A percentile compares a stretch with the other conserved stretches of the same genome.
These are phyloP conservation scores for Pelargonium myrrhifolium DNA, from an alignment of 441 rosid species.

Conservation along the genomic window DNA sequence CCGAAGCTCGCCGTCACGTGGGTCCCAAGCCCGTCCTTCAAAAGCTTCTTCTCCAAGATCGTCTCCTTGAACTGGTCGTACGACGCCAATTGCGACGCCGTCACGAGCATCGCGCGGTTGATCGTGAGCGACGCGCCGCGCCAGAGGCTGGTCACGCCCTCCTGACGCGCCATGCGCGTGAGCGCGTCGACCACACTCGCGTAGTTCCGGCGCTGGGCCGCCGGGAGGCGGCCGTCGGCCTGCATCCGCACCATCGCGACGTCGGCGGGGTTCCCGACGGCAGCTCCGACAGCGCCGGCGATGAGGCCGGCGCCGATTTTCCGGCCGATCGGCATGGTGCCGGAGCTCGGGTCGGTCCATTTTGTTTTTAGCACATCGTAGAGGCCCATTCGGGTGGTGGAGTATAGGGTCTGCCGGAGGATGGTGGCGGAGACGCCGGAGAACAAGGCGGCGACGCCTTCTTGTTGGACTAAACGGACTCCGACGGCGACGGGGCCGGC, in stretches of 20 bases:
- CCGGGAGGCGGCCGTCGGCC: neutral
- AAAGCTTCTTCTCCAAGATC: neutral
- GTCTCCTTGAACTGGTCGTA: neutral
- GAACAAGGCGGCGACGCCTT: neutral
- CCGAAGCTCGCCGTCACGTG: neutral
- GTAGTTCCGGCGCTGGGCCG: neutral
- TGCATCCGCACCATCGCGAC: neutral
- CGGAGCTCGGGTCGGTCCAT: neutral
- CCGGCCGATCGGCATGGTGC: neutral
- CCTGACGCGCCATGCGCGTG: neutral
- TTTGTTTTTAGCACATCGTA: neutral
- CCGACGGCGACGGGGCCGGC: neutral
- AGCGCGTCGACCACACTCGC: neutral
- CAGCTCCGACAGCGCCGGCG: neutral
- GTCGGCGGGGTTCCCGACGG: neutral
- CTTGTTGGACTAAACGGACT: neutral
- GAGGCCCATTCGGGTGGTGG: neutral
- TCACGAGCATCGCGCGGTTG: neutral
- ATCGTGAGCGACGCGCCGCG: neutral
- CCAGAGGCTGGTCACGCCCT: neutral
- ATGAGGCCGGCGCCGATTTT: neutral
- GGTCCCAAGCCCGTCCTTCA: neutral
- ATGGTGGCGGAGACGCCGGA: neutral
- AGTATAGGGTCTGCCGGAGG: neutral
- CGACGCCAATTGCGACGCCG: neutral